phyloP scores from a whole-genome alignment of 1,139 yeast genomes.

The Casaregolazyma suthepensis region DNA sequence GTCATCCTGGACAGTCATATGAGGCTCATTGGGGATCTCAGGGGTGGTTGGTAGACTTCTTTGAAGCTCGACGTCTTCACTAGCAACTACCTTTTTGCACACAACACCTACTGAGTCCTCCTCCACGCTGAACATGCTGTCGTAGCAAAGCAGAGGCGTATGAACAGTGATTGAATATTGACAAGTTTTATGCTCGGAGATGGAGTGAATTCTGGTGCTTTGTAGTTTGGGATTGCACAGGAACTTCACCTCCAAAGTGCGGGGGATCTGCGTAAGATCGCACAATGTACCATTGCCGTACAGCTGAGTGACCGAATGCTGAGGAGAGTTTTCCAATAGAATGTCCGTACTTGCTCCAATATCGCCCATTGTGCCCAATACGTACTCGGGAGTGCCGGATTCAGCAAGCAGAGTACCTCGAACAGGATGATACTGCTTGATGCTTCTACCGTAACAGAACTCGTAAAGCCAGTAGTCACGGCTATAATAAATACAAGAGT shows the following conservation, averaged over 20 bases:
- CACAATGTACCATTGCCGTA: constrained; percentile 62
- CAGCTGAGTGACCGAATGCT: constrained; percentile 34
- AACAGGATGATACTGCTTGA: constrained; percentile 52
- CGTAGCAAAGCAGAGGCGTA: constrained; percentile 53
- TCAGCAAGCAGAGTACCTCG: constrained; percentile 31
- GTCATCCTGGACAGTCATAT: neutral
- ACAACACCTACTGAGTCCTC: constrained; percentile 38
- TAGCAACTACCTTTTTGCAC: constrained; percentile 36
- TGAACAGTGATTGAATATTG: constrained; percentile 58
- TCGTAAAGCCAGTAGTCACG: constrained; percentile 60
- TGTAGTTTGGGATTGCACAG: constrained; percentile 48
- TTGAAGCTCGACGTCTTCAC: neutral
- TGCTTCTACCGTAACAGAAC: constrained; percentile 48
- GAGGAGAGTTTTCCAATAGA: neutral
- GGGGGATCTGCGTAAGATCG: constrained; percentile 59
- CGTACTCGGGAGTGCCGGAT: constrained; percentile 38
- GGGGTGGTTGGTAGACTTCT: neutral
- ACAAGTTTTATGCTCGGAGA: constrained; percentile 67
- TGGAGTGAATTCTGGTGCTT: constrained; percentile 35
- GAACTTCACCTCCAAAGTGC: constrained; percentile 61
- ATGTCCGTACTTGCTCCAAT: neutral
- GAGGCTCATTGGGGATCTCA: neutral
- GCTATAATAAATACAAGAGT: constrained; percentile 35
- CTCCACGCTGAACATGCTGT: constrained; percentile 41
- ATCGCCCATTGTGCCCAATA: constrained; percentile 35